phyloP scores from a whole-genome alignment of 2,329 filamentous ascomycete genomes.

The Teratosphaeria epicoccoides region DNA sequence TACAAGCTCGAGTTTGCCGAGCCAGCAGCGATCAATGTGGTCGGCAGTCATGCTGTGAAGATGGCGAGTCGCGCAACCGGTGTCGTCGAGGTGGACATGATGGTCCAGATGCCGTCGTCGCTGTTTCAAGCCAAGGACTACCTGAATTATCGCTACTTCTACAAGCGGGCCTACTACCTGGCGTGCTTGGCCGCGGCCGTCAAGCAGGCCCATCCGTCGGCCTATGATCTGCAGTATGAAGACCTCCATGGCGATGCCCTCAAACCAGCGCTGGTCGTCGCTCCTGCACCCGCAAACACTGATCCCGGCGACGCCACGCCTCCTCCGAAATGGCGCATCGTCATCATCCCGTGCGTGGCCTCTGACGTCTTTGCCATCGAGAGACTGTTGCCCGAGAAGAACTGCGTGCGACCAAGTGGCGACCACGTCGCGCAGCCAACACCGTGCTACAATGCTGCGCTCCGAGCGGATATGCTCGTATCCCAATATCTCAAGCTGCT shows the following conservation, averaged over 20 bases:
- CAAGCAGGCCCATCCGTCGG: constrained; percentile 54
- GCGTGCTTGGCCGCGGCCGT: constrained; percentile 68
- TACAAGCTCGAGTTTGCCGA: constrained; percentile 72
- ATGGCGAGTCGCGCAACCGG: constrained; percentile 53
- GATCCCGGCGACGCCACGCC: constrained; percentile 7
- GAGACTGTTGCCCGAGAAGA: constrained; percentile 61
- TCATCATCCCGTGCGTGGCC: constrained; percentile 66
- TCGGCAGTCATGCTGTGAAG: constrained; percentile 74
- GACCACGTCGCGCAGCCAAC: constrained; percentile 42
- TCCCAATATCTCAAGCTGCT: constrained; percentile 66
- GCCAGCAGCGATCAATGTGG: constrained; percentile 71
- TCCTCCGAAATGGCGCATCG: constrained; percentile 48
- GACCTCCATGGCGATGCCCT: constrained; percentile 34
- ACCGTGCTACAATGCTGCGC: constrained; percentile 78
- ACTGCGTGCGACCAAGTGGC: constrained; percentile 53
- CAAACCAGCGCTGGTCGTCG: constrained; percentile 54
- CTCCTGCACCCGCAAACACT: constrained; percentile 20
- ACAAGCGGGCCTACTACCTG: constrained; percentile 85
- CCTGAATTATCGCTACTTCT: constrained; percentile 83
- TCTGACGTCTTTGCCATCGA: constrained; percentile 56
- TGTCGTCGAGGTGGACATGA: constrained; percentile 61
- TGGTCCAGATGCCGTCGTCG: constrained; percentile 67
- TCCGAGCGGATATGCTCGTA: constrained; percentile 67
- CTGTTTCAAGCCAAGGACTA: constrained; percentile 94
- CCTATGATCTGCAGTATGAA: constrained; percentile 25